Base-by-base conservation (phyloP, 768 basidiomycete species). In the Krasilnikovozyma curviuscula region DNA sequence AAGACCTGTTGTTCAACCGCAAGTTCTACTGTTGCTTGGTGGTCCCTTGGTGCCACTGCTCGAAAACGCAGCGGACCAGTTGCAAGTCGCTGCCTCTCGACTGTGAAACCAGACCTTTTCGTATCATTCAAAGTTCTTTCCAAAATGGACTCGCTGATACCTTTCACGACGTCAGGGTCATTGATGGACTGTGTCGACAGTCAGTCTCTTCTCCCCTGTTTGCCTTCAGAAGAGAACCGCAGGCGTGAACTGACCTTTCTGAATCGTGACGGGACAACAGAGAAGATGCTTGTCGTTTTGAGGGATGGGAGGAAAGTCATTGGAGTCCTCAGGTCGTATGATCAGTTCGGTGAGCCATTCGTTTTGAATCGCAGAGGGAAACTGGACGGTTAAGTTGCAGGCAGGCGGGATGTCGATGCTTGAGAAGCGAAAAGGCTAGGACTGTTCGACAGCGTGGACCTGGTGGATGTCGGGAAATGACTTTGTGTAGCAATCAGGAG, bases 171-270 rank as follows among this genome's bases (percentile, higher is more conserved):
- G 19, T 95, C 89, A 44, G 93, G 93, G 61, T 88, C 91, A 56
- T 76, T 98, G 56, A 83, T 95, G 67, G 93, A 97, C 74, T 86
- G 86, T 67, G 93, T 98, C 70, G 93, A 98, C 79, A 93, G 93
- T 98, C 79, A 80, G 93, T 67, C n/a, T 7, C 21, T 7, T 28
- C 37, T 34, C 10, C 3, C 18, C 23, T 38, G 16, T 25, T 16
- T 24, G 13, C 14, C n/a, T 39, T 30, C 29, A 37, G 4, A 10
- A 18, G 35, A 37, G 33, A 34, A 18, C 12, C 42, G 21, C 10
- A 16, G n/a, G 25, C 42, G 12, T 16, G 14, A 7, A 46, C 34
- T 31, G n/a, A 18, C n/a, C 30, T 25, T 25, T 29, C 33, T 46
- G 2, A 7, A 4, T 43, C 27, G 27, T 21, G 2, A 9, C n/a